Base-by-base conservation (phyloP, 164 flowering plant genomes). In the Macadamia integrifolia region DNA sequence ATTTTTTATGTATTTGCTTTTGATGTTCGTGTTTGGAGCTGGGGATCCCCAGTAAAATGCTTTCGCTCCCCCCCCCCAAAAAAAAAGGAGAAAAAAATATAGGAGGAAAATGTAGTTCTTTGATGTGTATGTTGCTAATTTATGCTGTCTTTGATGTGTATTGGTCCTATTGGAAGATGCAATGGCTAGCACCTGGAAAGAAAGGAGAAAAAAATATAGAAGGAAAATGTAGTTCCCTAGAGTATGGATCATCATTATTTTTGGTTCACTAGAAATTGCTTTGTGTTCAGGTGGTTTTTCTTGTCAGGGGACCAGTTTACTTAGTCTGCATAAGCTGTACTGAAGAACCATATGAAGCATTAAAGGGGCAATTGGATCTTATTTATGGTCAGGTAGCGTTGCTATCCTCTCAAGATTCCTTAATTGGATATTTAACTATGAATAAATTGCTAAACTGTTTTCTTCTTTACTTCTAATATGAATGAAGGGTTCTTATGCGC, bases 251-350 rank as follows among this genome's bases (percentile, higher is more conserved):
- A 8, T 58, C 18, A 17, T 53, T 11, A 48, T 65, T 65, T 18
- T 49, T 4, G 48, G 9, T 62, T 70, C 62, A 66, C 35, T 53
- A 52, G 49, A 60, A 61, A 28, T 35, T 58, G 35, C 59, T 65
- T 14, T 53, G 43, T 72, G 52, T 76, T 69, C 89, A 92, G 99
- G 96, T 95, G 30, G 83, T 95, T 71, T 95, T 95, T 79, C 90
- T 95, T 67, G 96, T 91, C 62, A 92, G 88, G 69, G 97, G 98
- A 50, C 99, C 99, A 6, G 88, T 95, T 64, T 95, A 95, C 70
- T 80, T 91, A 65, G 98, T 95, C 64, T 95, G 98, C 85, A 95
- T 95, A 74, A 88, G 98, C 85, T 92, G 99, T 76, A 95, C 99
- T 52, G 99, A 95, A 66, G 99, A 95, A 76, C 88, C 97, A 48